A percentile compares a stretch with the other conserved stretches of the same genome.
phyloP scores from a whole-genome alignment of 805 yeast genomes.

The Myxozyma sirexii region DNA sequence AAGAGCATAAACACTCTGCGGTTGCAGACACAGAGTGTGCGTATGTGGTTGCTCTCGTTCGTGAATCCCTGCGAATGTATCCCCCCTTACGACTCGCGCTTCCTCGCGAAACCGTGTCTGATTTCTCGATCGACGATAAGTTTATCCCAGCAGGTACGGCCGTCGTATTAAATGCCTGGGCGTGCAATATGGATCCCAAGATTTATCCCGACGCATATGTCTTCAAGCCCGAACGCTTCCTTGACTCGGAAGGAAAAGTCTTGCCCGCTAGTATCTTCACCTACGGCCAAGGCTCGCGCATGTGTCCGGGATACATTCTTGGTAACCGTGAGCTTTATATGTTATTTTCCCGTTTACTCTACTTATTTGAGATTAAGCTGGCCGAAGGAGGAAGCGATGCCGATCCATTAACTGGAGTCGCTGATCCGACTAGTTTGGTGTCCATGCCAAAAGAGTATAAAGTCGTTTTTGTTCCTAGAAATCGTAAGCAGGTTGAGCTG shows the following conservation, averaged over 20 bases:
- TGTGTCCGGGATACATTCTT: constrained; percentile 69
- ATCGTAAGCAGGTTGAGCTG: constrained; percentile 28
- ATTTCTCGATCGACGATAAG: constrained; percentile 45
- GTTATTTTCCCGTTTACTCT: constrained; percentile 55
- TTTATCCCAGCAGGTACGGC: constrained; percentile 59
- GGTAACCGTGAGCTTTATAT: constrained; percentile 69
- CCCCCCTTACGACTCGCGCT: constrained; percentile 67
- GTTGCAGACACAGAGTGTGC: constrained; percentile 45
- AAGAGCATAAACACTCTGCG: constrained; percentile 36
- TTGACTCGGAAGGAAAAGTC: constrained; percentile 29
- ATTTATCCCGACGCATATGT: constrained; percentile 37
- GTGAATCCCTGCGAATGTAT: constrained; percentile 61
- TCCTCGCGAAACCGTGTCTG: constrained; percentile 60
- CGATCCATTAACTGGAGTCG: constrained; percentile 35
- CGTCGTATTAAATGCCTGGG: constrained; percentile 65
- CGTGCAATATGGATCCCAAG: constrained; percentile 64
- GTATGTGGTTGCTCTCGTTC: constrained; percentile 57
- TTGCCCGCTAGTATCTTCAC: constrained; percentile 34
- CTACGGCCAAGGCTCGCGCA: constrained; percentile 68
- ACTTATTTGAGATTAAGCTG: constrained; percentile 52
- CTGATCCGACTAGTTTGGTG: constrained; percentile 36
- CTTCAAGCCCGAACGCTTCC: constrained; percentile 42
- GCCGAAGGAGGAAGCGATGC: constrained; percentile 28
- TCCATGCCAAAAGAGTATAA: constrained; percentile 35
- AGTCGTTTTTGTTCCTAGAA: constrained; percentile 35